Evolutionary conservation across 305 asterid genomes (phyloP), one percentile per base, ranked within the genome.

Genomic region (Solanum chacoense): DNA sequence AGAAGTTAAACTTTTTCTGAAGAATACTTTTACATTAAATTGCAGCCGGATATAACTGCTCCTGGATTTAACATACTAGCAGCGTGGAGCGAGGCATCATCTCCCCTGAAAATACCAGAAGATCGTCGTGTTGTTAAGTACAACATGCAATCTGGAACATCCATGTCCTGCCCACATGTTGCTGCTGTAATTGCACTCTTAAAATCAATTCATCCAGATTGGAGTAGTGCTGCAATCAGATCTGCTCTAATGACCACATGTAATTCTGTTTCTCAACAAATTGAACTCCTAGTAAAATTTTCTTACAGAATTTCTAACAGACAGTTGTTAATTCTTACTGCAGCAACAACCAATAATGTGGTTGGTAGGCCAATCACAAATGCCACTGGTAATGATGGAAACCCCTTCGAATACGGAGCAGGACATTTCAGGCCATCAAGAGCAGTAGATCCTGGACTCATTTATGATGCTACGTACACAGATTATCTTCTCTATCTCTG

Each of bases 381-480:
- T 78, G 87, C 94, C 73, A 5, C 11, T 0, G 94, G 89, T 12
- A 29, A 87, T 71, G 7, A 24, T 5, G 91, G 94, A 26, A 90
- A 80, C 0, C 95, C 96, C 9, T 92, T 91, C 6, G 89, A 91
- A 6, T 90, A 83, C 16, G 96, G 96, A 8, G 20, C 93, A 1
- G 96, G 96, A 1, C 94, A 94, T 84, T 26, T 93, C 75, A 91
- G 85, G 50, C 94, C 95, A 35, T 90, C 94, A 12, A 91, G 89
- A 87, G 96, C 95, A 34, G 91, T 89, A 10, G 95, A 94, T 88
- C 96, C 94, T 1, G 94, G 96, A 20, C 94, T 94, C 1, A 90
- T 93, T 20, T 94, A 92, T 10, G 93, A 93, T 28, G 91, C 93
- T 31, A 85, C 89, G 24, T 92, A 89, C 89, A 26, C 18, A 0